phyloP scores from a whole-genome alignment of 179 eudicot species.

The Spergularia azorica region DNA sequence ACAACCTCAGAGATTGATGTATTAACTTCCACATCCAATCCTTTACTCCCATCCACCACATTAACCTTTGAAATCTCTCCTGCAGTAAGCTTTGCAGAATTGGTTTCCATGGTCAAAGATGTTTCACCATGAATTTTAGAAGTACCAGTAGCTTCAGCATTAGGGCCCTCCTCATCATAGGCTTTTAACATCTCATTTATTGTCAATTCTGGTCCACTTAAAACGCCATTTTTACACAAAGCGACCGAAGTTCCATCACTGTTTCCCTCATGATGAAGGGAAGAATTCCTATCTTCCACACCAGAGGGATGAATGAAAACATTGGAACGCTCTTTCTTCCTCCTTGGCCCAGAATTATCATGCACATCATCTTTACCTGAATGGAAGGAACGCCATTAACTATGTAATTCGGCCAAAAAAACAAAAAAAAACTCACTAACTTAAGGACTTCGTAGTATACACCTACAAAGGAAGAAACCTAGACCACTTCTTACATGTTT shows the following conservation, averaged over 20 bases:
- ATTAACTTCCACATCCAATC: slow-evolving; percentile 34
- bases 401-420: background rate
- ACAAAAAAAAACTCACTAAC: background rate
- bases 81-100: slow-evolving; percentile 21
- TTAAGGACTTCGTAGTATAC: background rate
- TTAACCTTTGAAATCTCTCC: slow-evolving; percentile 29
- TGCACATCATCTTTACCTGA: slow-evolving; percentile 23
- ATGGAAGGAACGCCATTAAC: background rate
- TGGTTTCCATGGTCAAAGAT: slow-evolving; percentile 20
- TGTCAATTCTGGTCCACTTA: slow-evolving; percentile 22
- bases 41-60: slow-evolving; percentile 30
- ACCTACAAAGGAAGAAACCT: background rate
- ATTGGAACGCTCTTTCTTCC: slow-evolving; percentile 22
- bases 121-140: slow-evolving; percentile 18
- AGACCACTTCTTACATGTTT: background rate
- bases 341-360: slow-evolving; percentile 18
- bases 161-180: slow-evolving; percentile 16
- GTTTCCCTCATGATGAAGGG: slow-evolving; percentile 16
- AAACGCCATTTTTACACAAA: slow-evolving; percentile 24
- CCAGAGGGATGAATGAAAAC: slow-evolving; percentile 12
- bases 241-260: slow-evolving; percentile 23
- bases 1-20: slow-evolving; percentile 28
- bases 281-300: slow-evolving; percentile 22
- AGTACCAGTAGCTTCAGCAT: background rate
- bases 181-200: slow-evolving; percentile 24